Base-by-base conservation (phyloP, 2,329 filamentous ascomycete genomes). In the Alternaria arbusti region DNA sequence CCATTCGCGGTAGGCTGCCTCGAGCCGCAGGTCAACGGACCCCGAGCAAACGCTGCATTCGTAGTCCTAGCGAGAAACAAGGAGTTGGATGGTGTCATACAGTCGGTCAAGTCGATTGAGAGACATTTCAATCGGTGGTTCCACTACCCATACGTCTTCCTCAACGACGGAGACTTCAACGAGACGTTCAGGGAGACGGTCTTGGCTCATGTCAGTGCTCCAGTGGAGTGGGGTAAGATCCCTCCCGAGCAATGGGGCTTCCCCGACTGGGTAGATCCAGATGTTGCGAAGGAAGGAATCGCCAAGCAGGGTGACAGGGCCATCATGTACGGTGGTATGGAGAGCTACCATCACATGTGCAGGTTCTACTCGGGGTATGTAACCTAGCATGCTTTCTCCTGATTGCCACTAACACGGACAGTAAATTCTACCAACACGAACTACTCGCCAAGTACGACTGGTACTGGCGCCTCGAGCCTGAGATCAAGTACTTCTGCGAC, bases 401-500 rank as follows among this genome's bases (percentile, higher is more conserved):
- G 36, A 5, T 6, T 28, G 45, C 12, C 26, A 40, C 73, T 76
- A 61, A 78, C 51, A 17, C 28, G 7, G 54, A 30, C 60, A 90
- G 93, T 46, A 96, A 96, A 83, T 99, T 99, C 83, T 99, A 96
- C 86, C 97, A 97, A 81, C 96, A 99, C 79, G 91, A 94, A 68
- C 88, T 98, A 32, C 87, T 99, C 49, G 88, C 92, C 78, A 98
- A 98, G 82, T 99, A 98, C 82, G 94, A 98, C 78, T 99, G 96
- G 96, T 99, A 99, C 85, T 99, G 96, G 96, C 93, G 96, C 68
- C 85, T 99, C 73, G 96, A 99, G 86, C 96, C 96, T 69, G 96
- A 99, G 82, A 98, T 99, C 88, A 97, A 95, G 84, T 99, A 98
- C 84, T 99, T 99, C 84, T 99, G 96, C 82, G 96, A 99, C 79